Percentiles rank a stretch among this genome's conserved stretches.
These are phyloP conservation scores for Closterium sp. DNA, from an alignment of 139 green algal genomes.

Conservation along the genomic window DNA sequence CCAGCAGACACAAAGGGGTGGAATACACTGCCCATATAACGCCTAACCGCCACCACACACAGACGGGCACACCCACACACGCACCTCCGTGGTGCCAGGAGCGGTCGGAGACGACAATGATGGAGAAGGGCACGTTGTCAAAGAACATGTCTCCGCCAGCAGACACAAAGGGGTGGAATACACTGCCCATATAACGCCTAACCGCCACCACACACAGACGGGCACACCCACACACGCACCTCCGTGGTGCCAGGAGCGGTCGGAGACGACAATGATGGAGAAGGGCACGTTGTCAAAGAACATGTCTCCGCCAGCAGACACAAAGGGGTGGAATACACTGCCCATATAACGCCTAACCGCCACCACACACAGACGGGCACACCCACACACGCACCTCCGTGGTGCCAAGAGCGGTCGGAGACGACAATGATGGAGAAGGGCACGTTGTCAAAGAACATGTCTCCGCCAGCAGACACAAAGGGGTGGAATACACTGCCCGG, in stretches of 20 bases:
- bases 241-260: slow-evolving; percentile 10
- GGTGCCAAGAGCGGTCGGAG: slow-evolving; percentile 6
- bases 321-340: no score
- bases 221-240: background rate
- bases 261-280: slow-evolving; percentile 29
- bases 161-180: no score
- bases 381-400: background rate
- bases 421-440: slow-evolving; percentile 36
- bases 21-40: no score
- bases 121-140: slow-evolving; percentile 21
- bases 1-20: no score
- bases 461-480: background rate
- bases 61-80: background rate
- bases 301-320: no score
- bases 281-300: slow-evolving; percentile 8
- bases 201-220: no score
- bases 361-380: no score
- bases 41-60: no score
- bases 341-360: no score
- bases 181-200: no score
- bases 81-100: slow-evolving; percentile 13
- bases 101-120: slow-evolving; percentile 22
- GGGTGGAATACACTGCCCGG: background rate
- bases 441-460: background rate
- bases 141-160: no score